Evolutionary conservation across 164 flowering plant genomes (phyloP).

Genomic region (Echeveria elegans): DNA sequence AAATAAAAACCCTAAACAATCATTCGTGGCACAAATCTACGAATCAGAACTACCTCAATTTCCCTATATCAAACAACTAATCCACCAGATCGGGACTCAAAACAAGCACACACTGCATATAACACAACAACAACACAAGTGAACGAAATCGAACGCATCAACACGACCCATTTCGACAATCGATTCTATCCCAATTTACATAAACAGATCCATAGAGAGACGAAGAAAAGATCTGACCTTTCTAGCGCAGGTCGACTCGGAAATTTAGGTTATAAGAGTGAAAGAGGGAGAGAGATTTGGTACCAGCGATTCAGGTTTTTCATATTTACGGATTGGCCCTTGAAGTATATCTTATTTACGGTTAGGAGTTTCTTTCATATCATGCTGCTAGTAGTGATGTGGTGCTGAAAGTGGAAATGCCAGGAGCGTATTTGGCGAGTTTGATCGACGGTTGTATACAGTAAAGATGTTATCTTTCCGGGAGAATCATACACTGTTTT

Average conservation of each 20-base stretch:
- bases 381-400: too few relatives aligned
- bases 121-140: background rate
- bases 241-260: background rate
- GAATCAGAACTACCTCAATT: too few relatives aligned
- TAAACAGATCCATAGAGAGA: background rate
- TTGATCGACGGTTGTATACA: background rate
- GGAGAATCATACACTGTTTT: slow-evolving; percentile 56
- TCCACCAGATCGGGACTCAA: background rate
- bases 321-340: background rate
- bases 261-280: background rate
- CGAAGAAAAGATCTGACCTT: background rate
- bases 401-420: background rate
- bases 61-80: background rate
- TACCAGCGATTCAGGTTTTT: background rate
- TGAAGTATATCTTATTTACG: background rate
- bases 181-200: too few relatives aligned
- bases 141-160: background rate
- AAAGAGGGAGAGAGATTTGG: background rate
- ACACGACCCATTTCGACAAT: background rate
- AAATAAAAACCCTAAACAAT: too few relatives aligned
- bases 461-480: slow-evolving; percentile 14
- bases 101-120: background rate
- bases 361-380: too few relatives aligned
- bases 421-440: slow-evolving; percentile 5
- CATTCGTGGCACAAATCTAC: too few relatives aligned